phyloP scores from a whole-genome alignment of 805 yeast species.

The Candida khao-thaluensis region DNA sequence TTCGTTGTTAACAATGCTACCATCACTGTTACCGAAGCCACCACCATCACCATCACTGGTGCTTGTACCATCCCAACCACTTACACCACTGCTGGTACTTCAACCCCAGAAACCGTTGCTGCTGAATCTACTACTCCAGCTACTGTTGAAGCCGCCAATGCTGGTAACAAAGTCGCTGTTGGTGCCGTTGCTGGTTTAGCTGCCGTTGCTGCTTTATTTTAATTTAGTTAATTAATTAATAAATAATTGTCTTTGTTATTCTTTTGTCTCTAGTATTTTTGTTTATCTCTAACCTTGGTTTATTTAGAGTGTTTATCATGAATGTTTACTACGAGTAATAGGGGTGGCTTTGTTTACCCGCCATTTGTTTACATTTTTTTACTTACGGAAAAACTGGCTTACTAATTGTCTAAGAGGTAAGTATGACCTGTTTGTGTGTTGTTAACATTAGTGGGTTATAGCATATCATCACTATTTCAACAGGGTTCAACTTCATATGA shows the following conservation, averaged over 20 bases:
- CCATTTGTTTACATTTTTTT: too few relatives aligned
- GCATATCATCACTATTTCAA: too few relatives aligned
- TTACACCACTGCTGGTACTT: conserved; percentile 23
- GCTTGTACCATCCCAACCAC: conserved; percentile 72
- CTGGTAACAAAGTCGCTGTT: conserved; percentile 44
- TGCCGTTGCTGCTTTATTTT: conserved; percentile 50
- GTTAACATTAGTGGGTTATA: too few relatives aligned
- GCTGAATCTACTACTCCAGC: conserved; percentile 20
- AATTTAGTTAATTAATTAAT: conserved; percentile 17
- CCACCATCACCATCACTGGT: conserved; percentile 83
- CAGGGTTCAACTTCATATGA: too few relatives aligned
- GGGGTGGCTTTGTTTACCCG: too few relatives aligned
- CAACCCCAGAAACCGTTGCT: conserved; percentile 14
- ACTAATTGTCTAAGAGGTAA: too few relatives aligned
- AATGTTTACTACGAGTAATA: too few relatives aligned
- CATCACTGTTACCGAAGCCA: conserved; percentile 72
- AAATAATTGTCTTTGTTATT: conserved; percentile 2
- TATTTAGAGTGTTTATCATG: too few relatives aligned
- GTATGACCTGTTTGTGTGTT: too few relatives aligned
- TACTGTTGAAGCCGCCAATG: conserved; percentile 28
- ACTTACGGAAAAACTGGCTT: too few relatives aligned
- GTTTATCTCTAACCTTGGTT: not conserved
- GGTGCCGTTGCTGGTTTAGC: conserved; percentile 54
- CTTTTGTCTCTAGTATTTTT: not conserved
- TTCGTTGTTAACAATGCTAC: conserved; percentile 65